Evolutionary conservation across 345 rosid genomes (phyloP).

Genomic region (Citrus australasica): DNA sequence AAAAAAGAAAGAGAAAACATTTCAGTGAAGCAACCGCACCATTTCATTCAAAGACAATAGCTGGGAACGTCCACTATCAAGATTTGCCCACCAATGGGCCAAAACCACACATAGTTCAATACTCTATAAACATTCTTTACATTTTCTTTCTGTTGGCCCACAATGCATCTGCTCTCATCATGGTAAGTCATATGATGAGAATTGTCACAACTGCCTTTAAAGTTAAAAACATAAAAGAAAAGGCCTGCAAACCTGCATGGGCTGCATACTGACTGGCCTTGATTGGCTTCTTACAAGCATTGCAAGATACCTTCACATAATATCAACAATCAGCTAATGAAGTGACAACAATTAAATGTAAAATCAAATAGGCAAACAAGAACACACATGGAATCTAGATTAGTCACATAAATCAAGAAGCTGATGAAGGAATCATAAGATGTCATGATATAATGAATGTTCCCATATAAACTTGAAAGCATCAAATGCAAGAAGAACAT

Average conservation of each 20-base stretch:
- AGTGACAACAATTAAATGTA: not conserved
- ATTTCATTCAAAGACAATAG: constrained; percentile 5
- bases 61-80: not conserved
- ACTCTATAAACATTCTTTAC: not conserved
- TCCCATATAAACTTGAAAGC: not conserved
- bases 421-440: not conserved
- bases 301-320: constrained; percentile 56
- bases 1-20: constrained; percentile 14
- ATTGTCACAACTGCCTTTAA: not conserved
- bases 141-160: not conserved
- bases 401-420: not conserved
- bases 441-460: not conserved
- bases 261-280: constrained; percentile 58
- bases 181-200: not conserved
- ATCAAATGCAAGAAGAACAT: not conserved
- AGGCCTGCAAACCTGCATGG: constrained; percentile 57
- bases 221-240: not conserved
- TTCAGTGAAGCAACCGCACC: constrained; percentile 27
- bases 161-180: not conserved
- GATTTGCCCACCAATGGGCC: not conserved
- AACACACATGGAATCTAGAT: not conserved
- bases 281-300: constrained; percentile 70
- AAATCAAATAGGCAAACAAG: not conserved
- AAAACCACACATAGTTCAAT: not conserved
- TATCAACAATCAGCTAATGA: constrained; percentile 15